These are phyloP conservation scores for Phaeosphaeriaceae sp. DNA, from an alignment of 2,329 filamentous ascomycete genomes.

Conservation along the genomic window DNA sequence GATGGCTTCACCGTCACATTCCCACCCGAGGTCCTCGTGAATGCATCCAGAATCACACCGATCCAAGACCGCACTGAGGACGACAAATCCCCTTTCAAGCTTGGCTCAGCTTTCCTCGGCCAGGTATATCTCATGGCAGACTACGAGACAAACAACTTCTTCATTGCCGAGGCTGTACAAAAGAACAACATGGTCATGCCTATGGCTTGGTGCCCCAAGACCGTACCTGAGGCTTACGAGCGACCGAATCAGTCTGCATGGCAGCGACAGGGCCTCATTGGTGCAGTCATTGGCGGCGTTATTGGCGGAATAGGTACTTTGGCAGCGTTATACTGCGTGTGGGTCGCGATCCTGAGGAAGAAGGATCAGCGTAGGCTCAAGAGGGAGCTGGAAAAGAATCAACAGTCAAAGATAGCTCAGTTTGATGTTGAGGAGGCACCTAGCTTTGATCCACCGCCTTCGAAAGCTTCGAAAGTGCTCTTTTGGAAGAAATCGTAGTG, in stretches of 20 bases:
- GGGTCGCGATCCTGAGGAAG: slow-evolving; percentile 36
- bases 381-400: slow-evolving; percentile 34
- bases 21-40: slow-evolving; percentile 46
- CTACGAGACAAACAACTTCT: slow-evolving; percentile 50
- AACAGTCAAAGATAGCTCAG: slow-evolving; percentile 38
- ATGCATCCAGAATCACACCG: slow-evolving; percentile 48
- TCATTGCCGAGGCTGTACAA: slow-evolving; percentile 49
- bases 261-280: slow-evolving; percentile 45
- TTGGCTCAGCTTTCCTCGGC: slow-evolving; percentile 51
- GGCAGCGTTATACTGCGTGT: slow-evolving; percentile 36
- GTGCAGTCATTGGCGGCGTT: slow-evolving; percentile 49
- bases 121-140: slow-evolving; percentile 55
- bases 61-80: slow-evolving; percentile 40
- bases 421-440: slow-evolving; percentile 42
- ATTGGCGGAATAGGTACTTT: slow-evolving; percentile 44
- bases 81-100: slow-evolving; percentile 41
- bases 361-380: slow-evolving; percentile 36
- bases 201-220: slow-evolving; percentile 49
- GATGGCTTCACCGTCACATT: slow-evolving; percentile 51
- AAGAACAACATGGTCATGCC: slow-evolving; percentile 52
- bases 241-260: slow-evolving; percentile 37
- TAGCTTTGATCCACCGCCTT: slow-evolving; percentile 41
- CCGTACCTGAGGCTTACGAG: slow-evolving; percentile 43
- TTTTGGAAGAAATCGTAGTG: slow-evolving; percentile 42
- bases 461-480: slow-evolving; percentile 28